Evolutionary conservation across 78 protist species (phyloP).

Genomic region (Dictyostelium capitatum): DNA sequence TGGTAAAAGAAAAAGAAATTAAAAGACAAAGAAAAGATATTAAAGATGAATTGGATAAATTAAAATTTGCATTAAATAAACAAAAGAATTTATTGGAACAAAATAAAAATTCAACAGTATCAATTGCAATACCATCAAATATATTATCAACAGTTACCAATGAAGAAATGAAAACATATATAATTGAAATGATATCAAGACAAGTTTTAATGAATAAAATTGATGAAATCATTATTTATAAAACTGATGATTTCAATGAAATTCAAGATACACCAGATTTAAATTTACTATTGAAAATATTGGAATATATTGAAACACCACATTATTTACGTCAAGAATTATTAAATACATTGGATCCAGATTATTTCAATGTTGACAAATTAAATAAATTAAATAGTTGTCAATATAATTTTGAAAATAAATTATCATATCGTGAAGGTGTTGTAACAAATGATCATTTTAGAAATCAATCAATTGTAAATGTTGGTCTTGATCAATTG

Average conservation of each 20-base stretch:
- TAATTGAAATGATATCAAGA: slow-evolving; percentile 73
- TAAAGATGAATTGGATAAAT: slow-evolving; percentile 34
- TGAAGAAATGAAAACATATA: slow-evolving; percentile 63
- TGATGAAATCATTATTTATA: slow-evolving; percentile 51
- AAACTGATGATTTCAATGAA: background rate
- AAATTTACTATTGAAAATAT: slow-evolving; percentile 28
- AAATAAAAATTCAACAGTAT: slow-evolving; percentile 27
- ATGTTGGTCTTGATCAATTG: slow-evolving; percentile 47
- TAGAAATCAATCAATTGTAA: slow-evolving; percentile 2
- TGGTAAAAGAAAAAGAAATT: slow-evolving; percentile 45
- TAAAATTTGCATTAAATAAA: background rate
- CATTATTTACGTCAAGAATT: slow-evolving; percentile 28
- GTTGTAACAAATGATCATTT: slow-evolving; percentile 13
- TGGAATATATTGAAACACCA: slow-evolving; percentile 69
- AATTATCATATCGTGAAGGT: slow-evolving; percentile 23
- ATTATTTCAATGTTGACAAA: slow-evolving; percentile 43
- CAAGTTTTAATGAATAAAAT: slow-evolving; percentile 6
- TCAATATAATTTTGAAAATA: background rate
- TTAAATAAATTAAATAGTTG: slow-evolving; percentile 22
- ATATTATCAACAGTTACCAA: slow-evolving; percentile 10
- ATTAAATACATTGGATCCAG: slow-evolving; percentile 21
- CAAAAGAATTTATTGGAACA: slow-evolving; percentile 11
- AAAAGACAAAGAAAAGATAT: slow-evolving; percentile 44
- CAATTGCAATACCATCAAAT: slow-evolving; percentile 61
- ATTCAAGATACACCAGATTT: background rate